Evolutionary conservation across 345 rosid species (phyloP).

Genomic region (Brassica incana): DNA sequence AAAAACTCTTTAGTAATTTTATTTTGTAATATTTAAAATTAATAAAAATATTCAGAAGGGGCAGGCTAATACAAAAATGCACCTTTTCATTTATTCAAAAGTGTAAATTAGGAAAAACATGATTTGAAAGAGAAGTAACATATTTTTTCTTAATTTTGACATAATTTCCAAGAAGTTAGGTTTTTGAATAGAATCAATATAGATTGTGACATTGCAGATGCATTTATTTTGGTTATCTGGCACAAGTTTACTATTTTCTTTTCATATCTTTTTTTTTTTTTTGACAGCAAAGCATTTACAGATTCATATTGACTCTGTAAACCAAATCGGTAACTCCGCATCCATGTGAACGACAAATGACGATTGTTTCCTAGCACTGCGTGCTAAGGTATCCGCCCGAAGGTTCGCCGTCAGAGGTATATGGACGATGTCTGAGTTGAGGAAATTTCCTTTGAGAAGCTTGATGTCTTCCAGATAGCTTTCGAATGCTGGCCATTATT

Average conservation of each 20-base stretch:
- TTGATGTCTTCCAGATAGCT: no score
- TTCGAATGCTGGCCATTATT: no score
- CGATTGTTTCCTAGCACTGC: no score
- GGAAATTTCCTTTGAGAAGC: no score
- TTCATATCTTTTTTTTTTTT: not conserved
- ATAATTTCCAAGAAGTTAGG: not conserved
- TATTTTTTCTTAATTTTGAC: not conserved
- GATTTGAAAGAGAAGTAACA: not conserved
- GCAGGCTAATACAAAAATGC: not conserved
- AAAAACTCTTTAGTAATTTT: not conserved
- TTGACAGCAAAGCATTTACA: no score
- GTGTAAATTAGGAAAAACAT: not conserved
- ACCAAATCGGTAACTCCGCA: no score
- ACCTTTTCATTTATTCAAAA: not conserved
- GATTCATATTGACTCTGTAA: no score
- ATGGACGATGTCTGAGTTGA: no score
- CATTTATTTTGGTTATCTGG: not conserved
- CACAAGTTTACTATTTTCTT: not conserved
- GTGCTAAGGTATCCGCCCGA: no score
- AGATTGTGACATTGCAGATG: conserved; percentile 4
- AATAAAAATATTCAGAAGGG: not conserved
- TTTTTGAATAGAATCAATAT: not conserved
- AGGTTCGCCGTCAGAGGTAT: no score
- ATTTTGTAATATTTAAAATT: not conserved
- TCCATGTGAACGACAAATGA: no score